A percentile compares a stretch with the other conserved stretches of the same genome.
These are phyloP conservation scores for Turnera subulata DNA, from an alignment of 345 rosid species.

Conservation along the genomic window DNA sequence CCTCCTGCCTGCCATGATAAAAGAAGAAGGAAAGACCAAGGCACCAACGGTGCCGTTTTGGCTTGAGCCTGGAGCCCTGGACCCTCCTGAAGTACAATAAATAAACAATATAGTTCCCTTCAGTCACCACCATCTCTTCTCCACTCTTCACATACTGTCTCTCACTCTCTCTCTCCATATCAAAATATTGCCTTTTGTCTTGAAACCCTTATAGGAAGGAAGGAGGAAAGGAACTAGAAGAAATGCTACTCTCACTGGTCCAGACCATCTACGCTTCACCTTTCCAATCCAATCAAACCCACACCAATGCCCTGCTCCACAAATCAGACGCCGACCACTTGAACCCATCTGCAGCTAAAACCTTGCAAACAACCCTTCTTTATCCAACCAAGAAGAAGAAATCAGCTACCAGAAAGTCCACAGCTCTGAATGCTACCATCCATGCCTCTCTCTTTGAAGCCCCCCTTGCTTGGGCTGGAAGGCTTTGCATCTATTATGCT, in stretches of 20 bases:
- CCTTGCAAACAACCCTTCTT: constrained; percentile 21
- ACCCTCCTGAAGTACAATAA: too few relatives aligned
- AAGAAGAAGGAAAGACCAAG: too few relatives aligned
- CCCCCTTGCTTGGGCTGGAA: constrained; percentile 81
- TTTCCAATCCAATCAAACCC: constrained; percentile 14
- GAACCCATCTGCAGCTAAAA: constrained; percentile 22
- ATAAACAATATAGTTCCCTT: too few relatives aligned
- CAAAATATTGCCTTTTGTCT: too few relatives aligned
- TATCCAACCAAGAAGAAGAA: neutral
- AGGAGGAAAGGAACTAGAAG: too few relatives aligned
- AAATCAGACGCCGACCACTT: constrained; percentile 10
- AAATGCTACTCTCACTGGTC: constrained; percentile 40
- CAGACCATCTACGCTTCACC: constrained; percentile 31
- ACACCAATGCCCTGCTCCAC: constrained; percentile 7
- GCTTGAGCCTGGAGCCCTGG: too few relatives aligned
- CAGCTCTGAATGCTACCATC: constrained; percentile 12
- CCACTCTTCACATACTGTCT: too few relatives aligned
- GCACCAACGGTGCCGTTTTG: too few relatives aligned
- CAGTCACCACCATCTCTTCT: too few relatives aligned
- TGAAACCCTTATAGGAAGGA: too few relatives aligned
- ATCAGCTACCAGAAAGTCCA: constrained; percentile 10
- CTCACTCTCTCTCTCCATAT: too few relatives aligned
- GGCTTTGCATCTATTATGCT: constrained; percentile 75
- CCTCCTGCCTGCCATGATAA: too few relatives aligned
- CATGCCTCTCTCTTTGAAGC: constrained; percentile 65